A percentile compares a stretch with the other conserved stretches of the same genome.
phyloP scores from a whole-genome alignment of 768 basidiomycete species.

The Amanita exitialis region DNA sequence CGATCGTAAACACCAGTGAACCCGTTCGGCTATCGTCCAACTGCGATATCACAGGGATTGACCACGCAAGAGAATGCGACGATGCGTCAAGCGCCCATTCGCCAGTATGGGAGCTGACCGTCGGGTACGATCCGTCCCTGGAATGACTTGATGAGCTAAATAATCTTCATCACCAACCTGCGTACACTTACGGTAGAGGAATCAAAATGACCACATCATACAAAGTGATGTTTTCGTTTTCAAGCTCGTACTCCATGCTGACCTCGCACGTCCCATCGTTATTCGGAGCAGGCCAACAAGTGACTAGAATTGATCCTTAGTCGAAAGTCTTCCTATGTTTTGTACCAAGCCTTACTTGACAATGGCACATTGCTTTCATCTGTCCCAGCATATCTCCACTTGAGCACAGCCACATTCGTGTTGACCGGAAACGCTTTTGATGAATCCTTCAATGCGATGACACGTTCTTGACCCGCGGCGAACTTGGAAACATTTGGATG shows the following conservation, averaged over 20 bases:
- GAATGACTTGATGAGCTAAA: background rate
- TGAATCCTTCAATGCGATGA: constrained; percentile 78
- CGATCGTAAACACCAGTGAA: constrained; percentile 84
- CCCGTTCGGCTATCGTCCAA: constrained; percentile 60
- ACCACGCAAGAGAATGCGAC: constrained; percentile 81
- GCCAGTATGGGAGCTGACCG: constrained; percentile 65
- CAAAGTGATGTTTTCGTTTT: constrained; percentile 69
- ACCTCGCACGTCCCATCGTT: constrained; percentile 92
- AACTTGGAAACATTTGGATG: constrained; percentile 94
- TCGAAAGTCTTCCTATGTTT: constrained; percentile 1
- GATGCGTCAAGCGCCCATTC: constrained; percentile 78
- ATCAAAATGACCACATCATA: constrained; percentile 86
- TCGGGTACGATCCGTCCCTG: constrained; percentile 78
- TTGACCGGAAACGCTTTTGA: constrained; percentile 80
- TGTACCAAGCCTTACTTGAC: constrained; percentile 52
- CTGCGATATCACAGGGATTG: constrained; percentile 55
- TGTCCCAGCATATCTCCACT: constrained; percentile 86
- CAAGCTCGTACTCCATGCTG: constrained; percentile 95
- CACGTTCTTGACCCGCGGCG: constrained; percentile 43
- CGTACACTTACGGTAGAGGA: constrained; percentile 72
- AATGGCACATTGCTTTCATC: constrained; percentile 90
- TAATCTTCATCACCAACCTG: background rate
- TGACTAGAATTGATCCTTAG: constrained; percentile 46
- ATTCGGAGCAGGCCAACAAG: constrained; percentile 92
- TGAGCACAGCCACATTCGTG: constrained; percentile 78